Percentiles rank a stretch among this genome's conserved stretches.
These are phyloP conservation scores for Scedosporium dehoogii DNA, from an alignment of 2,329 filamentous ascomycete genomes.

Conservation along the genomic window DNA sequence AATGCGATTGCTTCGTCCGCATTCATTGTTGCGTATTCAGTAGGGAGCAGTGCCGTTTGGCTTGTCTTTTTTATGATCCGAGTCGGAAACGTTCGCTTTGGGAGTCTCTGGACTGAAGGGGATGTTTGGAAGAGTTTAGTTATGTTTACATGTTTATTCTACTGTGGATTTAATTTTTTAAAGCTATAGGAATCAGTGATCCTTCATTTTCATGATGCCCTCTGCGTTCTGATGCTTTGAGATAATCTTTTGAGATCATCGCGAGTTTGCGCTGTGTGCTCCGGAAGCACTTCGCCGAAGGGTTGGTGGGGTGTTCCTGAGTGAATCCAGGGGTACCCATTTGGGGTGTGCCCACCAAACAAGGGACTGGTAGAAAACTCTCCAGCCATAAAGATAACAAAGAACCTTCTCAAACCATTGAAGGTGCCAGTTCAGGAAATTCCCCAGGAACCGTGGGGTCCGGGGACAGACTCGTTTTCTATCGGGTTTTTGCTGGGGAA, in stretches of 20 bases:
- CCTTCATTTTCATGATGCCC: too few relatives aligned
- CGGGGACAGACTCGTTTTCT: not conserved
- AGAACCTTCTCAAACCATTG: not conserved
- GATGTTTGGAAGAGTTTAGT: not conserved
- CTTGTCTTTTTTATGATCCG: not conserved
- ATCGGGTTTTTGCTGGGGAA: not conserved
- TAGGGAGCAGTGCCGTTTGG: not conserved
- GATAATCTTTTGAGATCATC: not conserved
- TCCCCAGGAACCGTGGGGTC: not conserved
- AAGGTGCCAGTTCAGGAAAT: not conserved
- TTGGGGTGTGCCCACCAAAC: too few relatives aligned
- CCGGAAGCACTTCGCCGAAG: not conserved
- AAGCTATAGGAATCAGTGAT: not conserved
- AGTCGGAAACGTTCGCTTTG: not conserved
- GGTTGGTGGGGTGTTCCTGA: not conserved
- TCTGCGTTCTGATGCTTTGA: not conserved
- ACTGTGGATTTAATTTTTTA: not conserved
- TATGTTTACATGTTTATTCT: not conserved
- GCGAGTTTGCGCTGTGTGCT: not conserved
- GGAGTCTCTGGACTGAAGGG: not conserved
- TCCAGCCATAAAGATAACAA: not conserved
- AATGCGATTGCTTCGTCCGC: conserved; percentile 21
- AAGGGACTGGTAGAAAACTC: not conserved
- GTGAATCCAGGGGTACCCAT: not conserved
- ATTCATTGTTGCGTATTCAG: conserved; percentile 14